Base-by-base conservation (phyloP, 768 basidiomycete species). In the Megacollybia marginata region DNA sequence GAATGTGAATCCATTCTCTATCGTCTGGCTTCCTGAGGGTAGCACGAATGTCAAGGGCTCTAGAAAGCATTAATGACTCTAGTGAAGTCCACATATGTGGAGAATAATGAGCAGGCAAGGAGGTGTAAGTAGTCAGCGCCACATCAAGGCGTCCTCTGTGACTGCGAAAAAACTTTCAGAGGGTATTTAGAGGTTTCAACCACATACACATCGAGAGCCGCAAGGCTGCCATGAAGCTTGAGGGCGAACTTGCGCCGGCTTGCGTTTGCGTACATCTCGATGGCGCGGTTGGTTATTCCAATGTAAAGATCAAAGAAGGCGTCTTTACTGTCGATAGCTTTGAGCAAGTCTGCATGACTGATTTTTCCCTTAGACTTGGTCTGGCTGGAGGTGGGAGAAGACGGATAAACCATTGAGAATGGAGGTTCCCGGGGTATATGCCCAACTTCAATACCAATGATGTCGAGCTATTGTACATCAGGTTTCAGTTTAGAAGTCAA, bases 161-260 rank as follows among this genome's bases (percentile, higher is more conserved):
- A 6, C 92, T 93, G 54, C 28, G 15, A 34, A 40, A 8, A 20
- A 33, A 9, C 28, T 23, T 33, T 62, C 20, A 59, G 47, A 44
- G 45, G 43, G 44, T 33, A 34, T 23, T 36, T 45, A 34, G n/a
- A 52, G 43, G 49, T 19, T n/a, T 40, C 28, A 33, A 42, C 34
- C 42, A 55, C 35, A 55, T 69, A 97, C 95, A 85, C 65, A 55
- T 97, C 93, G 34, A 98, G 76, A 13, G 88, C 89, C 3, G 93
- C 95, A 13, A 97, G 71, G 57, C 78, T 84, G 2, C 88, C 90
- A 53, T 93, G 88, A 45, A 97, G 66, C 56, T 86, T 87, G 33
- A 94, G 68, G 9, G 92, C 92, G 60, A 87, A 90, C 59, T 95
- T 88, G 45, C 84, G 76, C 42, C 93, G 80, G 15, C 84, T 86